Evolutionary conservation across 345 rosid genomes (phyloP), one percentile per base, ranked within the genome.

Genomic region (Bruguiera sexangula): DNA sequence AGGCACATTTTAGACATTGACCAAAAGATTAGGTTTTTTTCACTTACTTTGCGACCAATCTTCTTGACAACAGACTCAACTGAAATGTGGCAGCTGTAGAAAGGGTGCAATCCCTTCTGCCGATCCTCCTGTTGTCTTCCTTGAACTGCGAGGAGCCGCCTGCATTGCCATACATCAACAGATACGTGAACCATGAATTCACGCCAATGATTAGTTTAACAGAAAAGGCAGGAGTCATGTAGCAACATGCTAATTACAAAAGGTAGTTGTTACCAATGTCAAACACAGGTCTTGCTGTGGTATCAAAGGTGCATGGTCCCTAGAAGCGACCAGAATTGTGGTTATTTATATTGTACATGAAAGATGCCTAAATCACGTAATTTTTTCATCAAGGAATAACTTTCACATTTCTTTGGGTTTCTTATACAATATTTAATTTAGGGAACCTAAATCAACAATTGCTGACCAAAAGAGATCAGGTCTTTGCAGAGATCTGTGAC

Each of bases 121-220:
- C 57, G 90, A 86, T 79, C 94, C 96, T 62, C 96, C 97, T 8
- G 85, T 85, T 46, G 94, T 59, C 83, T 95, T 95, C 84, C 92
- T 88, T 34, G 97, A 86, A 86, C 96, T 89, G 63, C 92, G 94
- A 75, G 98, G 98, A 85, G 92, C 97, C 73, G 96, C 98, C 97
- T 92, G 85, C 71, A 69, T 65, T 79, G 61, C 60, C 65, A 57
- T 69, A 31, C 70, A 55, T 63, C 30, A 62, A 73, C 46, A 32
- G 58, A 70, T 68, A 34, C n/a, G 34, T 24, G 66, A 69, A 27
- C 54, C n/a, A 31, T 18, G 39, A 18, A 37, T 59, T 67, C n/a
- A 63, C 22, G 65, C 27, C 52, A 66, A 52, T 66, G 30, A 62
- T n/a, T 26, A 13, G 63, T 39, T 36, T 57, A 62, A 21, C 34